Conservation (phyloP, 2,329 filamentous ascomycete genomes). For the Penicillium sp. region DNA sequence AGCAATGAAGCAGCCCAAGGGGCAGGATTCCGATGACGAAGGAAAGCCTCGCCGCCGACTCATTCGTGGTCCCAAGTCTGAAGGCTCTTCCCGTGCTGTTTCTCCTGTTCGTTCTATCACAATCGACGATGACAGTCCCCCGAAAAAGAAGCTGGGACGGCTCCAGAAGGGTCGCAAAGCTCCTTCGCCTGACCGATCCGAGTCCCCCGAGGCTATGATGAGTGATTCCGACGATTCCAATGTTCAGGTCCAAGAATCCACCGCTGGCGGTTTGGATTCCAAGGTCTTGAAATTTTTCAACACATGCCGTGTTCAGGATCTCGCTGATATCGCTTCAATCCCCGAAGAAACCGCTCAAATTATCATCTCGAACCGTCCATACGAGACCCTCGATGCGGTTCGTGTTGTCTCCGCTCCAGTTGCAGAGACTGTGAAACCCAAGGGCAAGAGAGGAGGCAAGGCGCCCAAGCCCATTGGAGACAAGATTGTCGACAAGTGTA, state of each 20-base stretch:
- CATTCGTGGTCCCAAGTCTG: slow-evolving; percentile 38
- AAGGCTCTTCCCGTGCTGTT: slow-evolving; percentile 22
- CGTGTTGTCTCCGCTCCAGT: slow-evolving; percentile 59
- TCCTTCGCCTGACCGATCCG: slow-evolving; percentile 31
- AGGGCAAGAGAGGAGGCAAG: slow-evolving; percentile 49
- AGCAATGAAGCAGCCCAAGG: slow-evolving; percentile 42
- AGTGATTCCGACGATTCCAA: slow-evolving; percentile 50
- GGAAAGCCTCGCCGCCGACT: slow-evolving; percentile 39
- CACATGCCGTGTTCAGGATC: slow-evolving; percentile 68
- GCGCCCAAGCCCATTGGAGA: slow-evolving; percentile 61
- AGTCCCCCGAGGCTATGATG: slow-evolving; percentile 37
- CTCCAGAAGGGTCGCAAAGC: slow-evolving; percentile 53
- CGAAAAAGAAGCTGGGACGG: slow-evolving; percentile 36
- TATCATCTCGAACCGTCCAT: slow-evolving; percentile 74
- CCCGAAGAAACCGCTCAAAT: slow-evolving; percentile 67
- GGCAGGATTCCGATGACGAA: slow-evolving; percentile 26
- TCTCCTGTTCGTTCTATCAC: slow-evolving; percentile 26
- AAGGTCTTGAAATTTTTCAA: slow-evolving; percentile 81
- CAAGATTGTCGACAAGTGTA: slow-evolving; percentile 64
- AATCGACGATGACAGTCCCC: slow-evolving; percentile 22
- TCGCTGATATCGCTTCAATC: slow-evolving; percentile 78
- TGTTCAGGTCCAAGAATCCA: slow-evolving; percentile 38
- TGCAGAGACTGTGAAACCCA: slow-evolving; percentile 43
- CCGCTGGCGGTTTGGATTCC: slow-evolving; percentile 49
- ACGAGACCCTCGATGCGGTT: slow-evolving; percentile 64